Evolutionary conservation across 75 land plant genomes (phyloP).

Genomic region (Larix kaempferi): DNA sequence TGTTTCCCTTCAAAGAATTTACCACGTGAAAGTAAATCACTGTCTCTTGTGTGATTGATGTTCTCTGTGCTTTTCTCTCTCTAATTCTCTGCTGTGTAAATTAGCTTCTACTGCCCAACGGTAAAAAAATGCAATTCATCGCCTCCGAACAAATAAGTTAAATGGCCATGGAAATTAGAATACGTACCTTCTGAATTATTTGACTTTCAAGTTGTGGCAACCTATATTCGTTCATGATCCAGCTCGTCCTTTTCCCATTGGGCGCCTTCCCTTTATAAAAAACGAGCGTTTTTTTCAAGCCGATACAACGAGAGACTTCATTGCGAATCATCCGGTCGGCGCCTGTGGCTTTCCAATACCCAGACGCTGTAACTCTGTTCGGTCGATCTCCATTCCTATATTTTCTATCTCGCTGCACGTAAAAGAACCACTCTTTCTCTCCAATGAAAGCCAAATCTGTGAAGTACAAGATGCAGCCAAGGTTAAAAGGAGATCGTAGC

Average conservation of each 20-base stretch:
- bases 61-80: no score
- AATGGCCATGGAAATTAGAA: neutral
- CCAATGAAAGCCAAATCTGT: constrained; percentile 57
- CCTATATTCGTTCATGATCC: constrained; percentile 85
- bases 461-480: neutral
- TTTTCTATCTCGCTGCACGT: constrained; percentile 67
- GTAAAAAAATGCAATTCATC: neutral
- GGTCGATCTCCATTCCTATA: constrained; percentile 71
- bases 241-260: constrained; percentile 56
- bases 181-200: constrained; percentile 16
- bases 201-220: constrained; percentile 49
- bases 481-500: neutral
- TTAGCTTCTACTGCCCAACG: no score
- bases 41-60: no score
- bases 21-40: no score
- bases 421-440: constrained; percentile 82
- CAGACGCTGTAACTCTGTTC: constrained; percentile 69
- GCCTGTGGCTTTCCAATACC: constrained; percentile 85
- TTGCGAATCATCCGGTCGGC: constrained; percentile 62
- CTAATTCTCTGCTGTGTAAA: no score
- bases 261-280: constrained; percentile 79
- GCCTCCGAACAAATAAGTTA: no score
- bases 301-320: constrained; percentile 40
- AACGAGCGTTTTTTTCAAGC: constrained; percentile 74
- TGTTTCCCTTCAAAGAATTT: no score